A percentile compares a stretch with the other conserved stretches of the same genome.
Conservation (phyloP, 23 red algal species). For the Chondrus crispus region DNA sequence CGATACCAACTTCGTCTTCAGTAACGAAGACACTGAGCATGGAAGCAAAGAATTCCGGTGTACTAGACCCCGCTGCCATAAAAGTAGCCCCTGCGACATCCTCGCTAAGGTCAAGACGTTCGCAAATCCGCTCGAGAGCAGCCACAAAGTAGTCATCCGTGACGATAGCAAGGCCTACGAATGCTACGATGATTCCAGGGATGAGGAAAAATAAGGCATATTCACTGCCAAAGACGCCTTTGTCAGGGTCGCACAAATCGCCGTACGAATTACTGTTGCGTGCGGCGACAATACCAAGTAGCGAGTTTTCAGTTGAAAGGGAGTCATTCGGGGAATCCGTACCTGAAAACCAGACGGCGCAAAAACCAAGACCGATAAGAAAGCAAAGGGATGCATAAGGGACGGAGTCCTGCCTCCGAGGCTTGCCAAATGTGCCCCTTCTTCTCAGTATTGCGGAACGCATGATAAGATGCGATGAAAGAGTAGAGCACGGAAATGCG, state of each 20-base stretch:
- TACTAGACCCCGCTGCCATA: slow-evolving; percentile 62
- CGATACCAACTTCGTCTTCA: slow-evolving; percentile 69
- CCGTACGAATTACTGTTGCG: slow-evolving; percentile 18
- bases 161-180: slow-evolving; percentile 66
- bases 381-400: slow-evolving; percentile 31
- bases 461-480: slow-evolving; percentile 8
- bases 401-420: not conserved
- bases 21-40: slow-evolving; percentile 68
- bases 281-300: not conserved
- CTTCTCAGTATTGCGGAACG: not conserved
- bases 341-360: slow-evolving; percentile 3
- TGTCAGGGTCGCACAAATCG: slow-evolving; percentile 29
- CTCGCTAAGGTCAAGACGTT: slow-evolving; percentile 48
- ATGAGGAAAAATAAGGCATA: slow-evolving; percentile 37
- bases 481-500: too few relatives aligned
- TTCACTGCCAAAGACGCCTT: slow-evolving; percentile 7
- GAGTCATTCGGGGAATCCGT: not conserved
- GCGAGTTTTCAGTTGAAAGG: not conserved
- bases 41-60: slow-evolving; percentile 73
- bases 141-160: slow-evolving; percentile 77
- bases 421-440: not conserved
- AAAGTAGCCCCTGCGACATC: slow-evolving; percentile 76
- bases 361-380: not conserved
- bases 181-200: slow-evolving; percentile 42
- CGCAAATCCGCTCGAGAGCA: slow-evolving; percentile 67